A percentile compares a stretch with the other conserved stretches of the same genome.
phyloP scores from a whole-genome alignment of 441 rosid genomes.

The Populus trichocarpa region DNA sequence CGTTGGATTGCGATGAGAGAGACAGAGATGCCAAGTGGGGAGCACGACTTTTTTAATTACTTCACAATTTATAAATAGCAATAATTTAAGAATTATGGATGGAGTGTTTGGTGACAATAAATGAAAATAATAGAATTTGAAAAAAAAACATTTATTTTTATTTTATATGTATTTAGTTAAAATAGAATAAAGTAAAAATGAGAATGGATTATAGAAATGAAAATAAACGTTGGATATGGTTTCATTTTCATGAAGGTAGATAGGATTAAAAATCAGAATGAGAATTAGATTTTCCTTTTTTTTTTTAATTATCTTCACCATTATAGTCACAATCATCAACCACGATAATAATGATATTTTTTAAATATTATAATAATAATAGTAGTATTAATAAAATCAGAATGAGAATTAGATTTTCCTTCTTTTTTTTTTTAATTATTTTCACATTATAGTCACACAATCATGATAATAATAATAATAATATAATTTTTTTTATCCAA shows the following conservation, averaged over 20 bases:
- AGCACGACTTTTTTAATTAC: neutral
- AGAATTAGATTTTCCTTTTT: neutral
- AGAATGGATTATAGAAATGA: neutral
- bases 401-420: too few species aligned
- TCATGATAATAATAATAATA: too few species aligned
- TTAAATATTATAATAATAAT: too few species aligned
- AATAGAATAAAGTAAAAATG: neutral
- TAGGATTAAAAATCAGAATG: neutral
- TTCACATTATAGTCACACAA: too few species aligned
- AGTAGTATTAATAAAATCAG: too few species aligned
- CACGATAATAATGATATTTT: too few species aligned
- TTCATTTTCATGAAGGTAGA: neutral
- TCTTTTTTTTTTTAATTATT: too few species aligned
- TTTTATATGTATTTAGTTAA: neutral
- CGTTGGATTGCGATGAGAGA: neutral
- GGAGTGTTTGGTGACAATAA: neutral
- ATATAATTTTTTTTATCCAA: too few species aligned
- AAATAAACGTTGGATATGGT: neutral
- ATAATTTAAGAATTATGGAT: neutral
- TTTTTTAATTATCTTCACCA: too few species aligned
- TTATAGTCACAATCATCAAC: too few species aligned
- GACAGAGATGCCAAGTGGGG: neutral
- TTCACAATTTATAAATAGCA: neutral
- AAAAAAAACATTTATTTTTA: neutral
- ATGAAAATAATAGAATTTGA: neutral